Evolutionary conservation across 345 rosid genomes (phyloP).

Genomic region (Acer campestre): DNA sequence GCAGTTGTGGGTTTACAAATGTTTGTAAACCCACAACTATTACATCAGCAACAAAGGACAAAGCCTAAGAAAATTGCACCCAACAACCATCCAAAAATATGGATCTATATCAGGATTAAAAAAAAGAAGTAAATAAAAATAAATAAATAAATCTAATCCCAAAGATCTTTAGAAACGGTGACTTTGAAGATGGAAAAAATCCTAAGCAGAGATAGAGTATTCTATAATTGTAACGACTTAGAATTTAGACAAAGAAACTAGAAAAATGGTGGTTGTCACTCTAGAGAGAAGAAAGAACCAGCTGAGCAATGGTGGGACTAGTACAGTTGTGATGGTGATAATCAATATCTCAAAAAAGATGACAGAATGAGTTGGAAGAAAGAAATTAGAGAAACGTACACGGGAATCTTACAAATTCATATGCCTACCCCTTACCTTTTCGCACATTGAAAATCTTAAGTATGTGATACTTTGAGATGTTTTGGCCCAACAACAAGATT

Average conservation of each 20-base stretch:
- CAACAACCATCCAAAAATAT: not conserved
- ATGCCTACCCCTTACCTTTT: too few relatives aligned
- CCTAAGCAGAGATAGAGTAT: not conserved
- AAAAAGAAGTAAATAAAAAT: not conserved
- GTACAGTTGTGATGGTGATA: not conserved
- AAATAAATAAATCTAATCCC: too few relatives aligned
- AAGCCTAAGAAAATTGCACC: not conserved
- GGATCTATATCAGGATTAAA: not conserved
- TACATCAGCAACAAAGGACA: not conserved
- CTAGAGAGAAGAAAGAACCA: slow-evolving; percentile 4
- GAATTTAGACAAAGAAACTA: not conserved
- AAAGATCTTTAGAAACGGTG: not conserved
- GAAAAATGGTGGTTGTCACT: not conserved
- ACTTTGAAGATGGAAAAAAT: not conserved
- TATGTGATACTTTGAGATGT: not conserved
- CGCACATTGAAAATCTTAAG: not conserved
- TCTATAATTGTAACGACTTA: not conserved
- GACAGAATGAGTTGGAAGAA: not conserved
- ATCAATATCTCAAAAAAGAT: not conserved
- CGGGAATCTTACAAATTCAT: not conserved
- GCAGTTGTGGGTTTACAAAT: too few relatives aligned
- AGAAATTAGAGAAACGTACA: too few relatives aligned
- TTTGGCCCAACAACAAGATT: not conserved
- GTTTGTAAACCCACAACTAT: too few relatives aligned
- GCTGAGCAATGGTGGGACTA: not conserved